Base-by-base conservation (phyloP, 768 basidiomycete species). In the Butyriboletus loyo region DNA sequence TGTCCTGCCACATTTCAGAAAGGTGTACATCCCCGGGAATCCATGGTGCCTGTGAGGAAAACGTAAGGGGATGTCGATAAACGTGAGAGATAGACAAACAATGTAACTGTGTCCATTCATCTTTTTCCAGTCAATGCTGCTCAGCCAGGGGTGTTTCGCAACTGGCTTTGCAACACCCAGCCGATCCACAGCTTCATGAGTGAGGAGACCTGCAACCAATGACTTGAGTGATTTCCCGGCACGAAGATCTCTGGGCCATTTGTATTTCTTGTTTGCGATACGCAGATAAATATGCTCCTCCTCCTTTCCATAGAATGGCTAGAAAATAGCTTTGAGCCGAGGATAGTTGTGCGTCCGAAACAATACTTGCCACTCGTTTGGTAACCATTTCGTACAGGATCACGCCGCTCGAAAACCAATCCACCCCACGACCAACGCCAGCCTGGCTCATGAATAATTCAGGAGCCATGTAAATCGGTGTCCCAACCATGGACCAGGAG, bases 351-450 rank as follows among this genome's bases (percentile, higher is more conserved):
- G 10, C 35, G 22, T 38, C 13, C 10, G 9, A 52, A 60, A 42
- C 36, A 24, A n/a, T 17, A 63, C 74, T 52, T 58, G 66, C 69
- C 51, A 66, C 55, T 49, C 63, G 65, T 32, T 71, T 64, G 5
- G 77, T 74, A 5, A 73, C 58, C 77, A 85, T 80, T 58, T 85
- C 81, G 51, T 72, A 85, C 24, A 84, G 58, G 22, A 75, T 69
- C 11, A 77, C 61, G 0, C 81, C 83, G 24, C 69, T 69, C 21
- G 81, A 68, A 75, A 79, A 84, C 82, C 82, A 83, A 62, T 85
- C 83, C 10, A 80, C 57, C 1, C 70, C 64, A 30, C 61, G 30
- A 4, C 70, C 66, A n/a, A 62, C 54, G 24, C 53, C 55, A 28
- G 54, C 42, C 19, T 69, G 61, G 39, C 54, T 49, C 52, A 59